Evolutionary conservation across 768 basidiomycete genomes (phyloP), one percentile per base, ranked within the genome.

Genomic region (Phylloporus rhodoxanthus): DNA sequence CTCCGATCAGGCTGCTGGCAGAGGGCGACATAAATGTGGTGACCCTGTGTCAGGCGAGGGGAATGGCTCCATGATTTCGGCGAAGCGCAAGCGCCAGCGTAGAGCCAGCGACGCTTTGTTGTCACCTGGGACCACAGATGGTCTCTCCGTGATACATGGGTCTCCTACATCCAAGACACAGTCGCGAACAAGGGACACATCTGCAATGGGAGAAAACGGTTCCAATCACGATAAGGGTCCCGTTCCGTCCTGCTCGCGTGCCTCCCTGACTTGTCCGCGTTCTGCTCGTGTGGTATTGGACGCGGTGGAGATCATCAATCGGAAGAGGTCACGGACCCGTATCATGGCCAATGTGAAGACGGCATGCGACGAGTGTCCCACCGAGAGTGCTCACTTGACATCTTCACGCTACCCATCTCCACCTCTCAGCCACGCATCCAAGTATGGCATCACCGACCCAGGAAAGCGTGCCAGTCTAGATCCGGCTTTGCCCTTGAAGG

Each of bases 251-350:
- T 17, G 32, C 2, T 19, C 14, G 8, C 14, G 21, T 39, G 2
- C 34, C 17, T 23, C 28, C 11, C 10, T 20, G 14, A 33, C 5
- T 1, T 20, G 19, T 48, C 9, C 33, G 14, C 14, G 15, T 14
- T 28, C 50, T 34, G 20, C 26, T 30, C 57, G 62, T 5, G n/a
- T 44, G 11, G 41, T 54, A 4, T 32, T 59, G 36, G 60, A 62
- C 1, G 60, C 54, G 0, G 56, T 56, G 15, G 65, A 60, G 29
- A 60, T 62, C 29, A 30, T 55, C 15, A 32, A 15, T 34, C 43
- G 40, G 19, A 38, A 32, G n/a, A 21, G 10, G 14, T 11, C 23
- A 11, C 17, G 5, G 9, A 10, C 4, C 5, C 29, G 11, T n/a
- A 25, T n/a, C n/a, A n/a, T 8, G 25, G 8, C 25, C 26, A 17